Evolutionary conservation across 192 early-diverging fungal species (phyloP).

Genomic region (Chytriomyces confervae): DNA sequence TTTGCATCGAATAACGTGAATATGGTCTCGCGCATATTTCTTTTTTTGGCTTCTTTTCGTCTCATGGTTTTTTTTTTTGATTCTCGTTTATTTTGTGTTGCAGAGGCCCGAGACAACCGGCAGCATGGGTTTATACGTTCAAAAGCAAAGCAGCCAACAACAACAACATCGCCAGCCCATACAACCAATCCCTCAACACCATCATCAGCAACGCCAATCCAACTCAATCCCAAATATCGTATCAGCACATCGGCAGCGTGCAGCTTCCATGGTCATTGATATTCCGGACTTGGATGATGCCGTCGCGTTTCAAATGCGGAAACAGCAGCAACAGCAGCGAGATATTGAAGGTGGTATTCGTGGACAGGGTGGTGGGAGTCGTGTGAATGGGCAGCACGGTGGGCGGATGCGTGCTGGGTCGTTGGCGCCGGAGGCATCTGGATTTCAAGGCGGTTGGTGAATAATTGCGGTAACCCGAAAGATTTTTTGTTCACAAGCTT

Average conservation of each 20-base stretch:
- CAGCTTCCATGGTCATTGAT: neutral
- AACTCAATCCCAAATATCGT: neutral
- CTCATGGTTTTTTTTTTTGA: too few relatives aligned
- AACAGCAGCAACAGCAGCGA: constrained; percentile 11
- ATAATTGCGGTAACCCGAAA: neutral
- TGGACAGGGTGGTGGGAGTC: neutral
- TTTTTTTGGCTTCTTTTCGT: too few relatives aligned
- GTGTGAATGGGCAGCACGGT: too few relatives aligned
- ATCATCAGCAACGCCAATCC: neutral
- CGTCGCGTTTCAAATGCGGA: constrained; percentile 12
- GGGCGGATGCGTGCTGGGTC: too few relatives aligned
- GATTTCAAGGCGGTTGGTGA: neutral
- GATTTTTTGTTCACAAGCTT: neutral
- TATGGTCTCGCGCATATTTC: too few relatives aligned
- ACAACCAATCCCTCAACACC: neutral
- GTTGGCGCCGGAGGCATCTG: too few relatives aligned
- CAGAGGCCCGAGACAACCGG: neutral
- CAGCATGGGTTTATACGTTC: neutral
- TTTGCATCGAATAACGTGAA: neutral
- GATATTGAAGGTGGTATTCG: neutral
- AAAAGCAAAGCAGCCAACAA: neutral
- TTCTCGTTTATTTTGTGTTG: neutral
- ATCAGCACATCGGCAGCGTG: too few relatives aligned
- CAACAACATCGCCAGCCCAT: neutral
- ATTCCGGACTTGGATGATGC: neutral